Evolutionary conservation across 768 basidiomycete genomes (phyloP), one percentile per base, ranked within the genome.

Genomic region (Calocybe indica): DNA sequence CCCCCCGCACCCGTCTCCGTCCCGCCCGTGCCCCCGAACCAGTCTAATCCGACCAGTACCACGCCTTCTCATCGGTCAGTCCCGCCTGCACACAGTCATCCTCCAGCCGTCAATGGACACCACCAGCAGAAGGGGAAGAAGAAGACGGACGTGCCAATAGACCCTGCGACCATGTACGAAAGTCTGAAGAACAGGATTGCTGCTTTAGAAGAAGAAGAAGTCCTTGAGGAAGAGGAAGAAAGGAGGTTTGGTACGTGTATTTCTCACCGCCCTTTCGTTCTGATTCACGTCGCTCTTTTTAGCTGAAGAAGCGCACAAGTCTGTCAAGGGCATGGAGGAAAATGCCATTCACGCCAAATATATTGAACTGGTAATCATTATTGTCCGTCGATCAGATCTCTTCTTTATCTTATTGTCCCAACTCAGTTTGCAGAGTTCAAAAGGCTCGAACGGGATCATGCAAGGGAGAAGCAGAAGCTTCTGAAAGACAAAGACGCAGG

Each of bases 381-480:
- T 52, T 58, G 49, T 56, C 51, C 48, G 48, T 50, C 31, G 52
- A 13, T 34, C 11, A 34, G n/a, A 22, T 34, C 15, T 33, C 37
- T 35, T 44, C 47, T 43, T 35, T 35, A 48, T 43, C 49, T 54
- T 50, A 58, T 49, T 47, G 48, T 48, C 50, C 45, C 60, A 55
- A 41, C 58, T 15, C 58, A 93, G 90, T 93, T 92, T 65, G 88
- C 89, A 58, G 90, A 92, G 64, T 70, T 90, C 62, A 92, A 92
- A 63, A 78, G 88, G 44, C 65, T 88, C 59, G 91, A 93, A 66
- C 79, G 91, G 53, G 90, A 92, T 60, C 86, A 92, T 58, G 83
- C 89, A 36, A 92, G 89, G 68, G 91, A 92, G 73, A 92, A 88
- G 65, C 90, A 92, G 71, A 92, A 92, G 60, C 72, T 92, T 30